A percentile compares a stretch with the other conserved stretches of the same genome.
Evolutionary conservation across 306 rosid species (phyloP).

Genomic region (Lathyrus sativus): DNA sequence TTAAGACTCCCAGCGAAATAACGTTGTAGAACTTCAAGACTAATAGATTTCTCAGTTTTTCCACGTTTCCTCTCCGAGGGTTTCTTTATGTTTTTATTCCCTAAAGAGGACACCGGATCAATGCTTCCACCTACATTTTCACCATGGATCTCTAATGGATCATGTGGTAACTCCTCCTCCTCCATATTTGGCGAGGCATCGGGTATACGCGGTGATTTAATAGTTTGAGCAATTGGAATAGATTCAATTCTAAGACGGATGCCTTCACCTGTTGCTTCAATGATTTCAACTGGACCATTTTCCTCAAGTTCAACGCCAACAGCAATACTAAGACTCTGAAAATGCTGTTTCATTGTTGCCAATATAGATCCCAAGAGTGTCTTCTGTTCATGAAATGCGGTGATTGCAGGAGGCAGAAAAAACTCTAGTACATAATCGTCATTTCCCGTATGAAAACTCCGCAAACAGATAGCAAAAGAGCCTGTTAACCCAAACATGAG

Average conservation of each 20-base stretch:
- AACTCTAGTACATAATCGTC: slow-evolving; percentile 88
- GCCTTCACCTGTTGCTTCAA: slow-evolving; percentile 58
- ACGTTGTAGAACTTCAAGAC: slow-evolving; percentile 85
- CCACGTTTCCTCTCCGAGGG: slow-evolving; percentile 78
- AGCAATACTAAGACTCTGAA: slow-evolving; percentile 84
- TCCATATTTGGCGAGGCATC: slow-evolving; percentile 44
- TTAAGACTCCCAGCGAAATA: slow-evolving; percentile 96
- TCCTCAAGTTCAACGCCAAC: slow-evolving; percentile 68
- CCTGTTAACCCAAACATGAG: slow-evolving; percentile 82
- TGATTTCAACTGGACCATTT: slow-evolving; percentile 57
- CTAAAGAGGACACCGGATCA: slow-evolving; percentile 44
- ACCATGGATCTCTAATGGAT: slow-evolving; percentile 40
- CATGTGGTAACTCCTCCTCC: slow-evolving; percentile 49
- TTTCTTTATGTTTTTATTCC: slow-evolving; percentile 59
- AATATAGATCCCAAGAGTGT: slow-evolving; percentile 69
- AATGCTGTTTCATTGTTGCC: slow-evolving; percentile 73
- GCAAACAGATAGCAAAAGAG: slow-evolving; percentile 80
- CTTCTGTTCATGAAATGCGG: slow-evolving; percentile 57
- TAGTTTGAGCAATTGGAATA: slow-evolving; percentile 45
- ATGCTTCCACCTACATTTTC: slow-evolving; percentile 42
- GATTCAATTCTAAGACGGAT: slow-evolving; percentile 57
- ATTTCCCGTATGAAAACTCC: slow-evolving; percentile 68
- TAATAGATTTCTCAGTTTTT: slow-evolving; percentile 90
- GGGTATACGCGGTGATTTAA: slow-evolving; percentile 46
- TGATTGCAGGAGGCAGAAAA: slow-evolving; percentile 71